Conservation (phyloP, 176 grass and related monocot species). For the Oryza glumipatula region DNA sequence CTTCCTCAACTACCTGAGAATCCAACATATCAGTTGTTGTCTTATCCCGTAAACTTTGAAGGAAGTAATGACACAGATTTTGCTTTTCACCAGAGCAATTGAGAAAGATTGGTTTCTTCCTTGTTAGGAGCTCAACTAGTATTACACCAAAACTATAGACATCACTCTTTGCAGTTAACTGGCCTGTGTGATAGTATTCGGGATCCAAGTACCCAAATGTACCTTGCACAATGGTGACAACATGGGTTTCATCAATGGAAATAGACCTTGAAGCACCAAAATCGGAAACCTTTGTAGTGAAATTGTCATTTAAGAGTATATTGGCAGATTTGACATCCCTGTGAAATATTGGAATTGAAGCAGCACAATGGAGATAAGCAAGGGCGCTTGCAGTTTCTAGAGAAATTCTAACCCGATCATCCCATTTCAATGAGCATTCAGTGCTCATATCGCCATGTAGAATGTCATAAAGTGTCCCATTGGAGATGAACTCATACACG, state of each 20-base stretch:
- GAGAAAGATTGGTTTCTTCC: constrained; percentile 40
- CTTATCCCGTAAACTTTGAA: neutral
- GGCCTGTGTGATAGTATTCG: neutral
- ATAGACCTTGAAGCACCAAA: constrained; percentile 44
- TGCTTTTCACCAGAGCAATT: neutral
- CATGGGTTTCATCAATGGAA: constrained; percentile 33
- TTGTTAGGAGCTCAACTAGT: constrained; percentile 29
- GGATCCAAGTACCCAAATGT: constrained; percentile 23
- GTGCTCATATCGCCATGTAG: neutral
- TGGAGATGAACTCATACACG: constrained; percentile 50
- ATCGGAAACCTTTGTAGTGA: constrained; percentile 36
- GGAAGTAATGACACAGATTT: constrained; percentile 6
- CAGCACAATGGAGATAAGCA: constrained; percentile 36
- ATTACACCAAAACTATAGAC: constrained; percentile 53
- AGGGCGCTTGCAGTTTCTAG: constrained; percentile 26
- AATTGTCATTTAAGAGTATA: constrained; percentile 33
- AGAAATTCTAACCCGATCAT: constrained; percentile 39
- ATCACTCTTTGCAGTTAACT: constrained; percentile 29
- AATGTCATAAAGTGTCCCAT: constrained; percentile 29
- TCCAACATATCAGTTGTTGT: neutral
- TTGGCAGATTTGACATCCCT: constrained; percentile 32
- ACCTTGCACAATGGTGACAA: constrained; percentile 35
- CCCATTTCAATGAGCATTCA: neutral
- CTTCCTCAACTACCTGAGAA: constrained; percentile 26
- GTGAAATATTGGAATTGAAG: neutral